phyloP scores from a whole-genome alignment of 176 grass and related monocot genomes.

The Musa schizocarpa region DNA sequence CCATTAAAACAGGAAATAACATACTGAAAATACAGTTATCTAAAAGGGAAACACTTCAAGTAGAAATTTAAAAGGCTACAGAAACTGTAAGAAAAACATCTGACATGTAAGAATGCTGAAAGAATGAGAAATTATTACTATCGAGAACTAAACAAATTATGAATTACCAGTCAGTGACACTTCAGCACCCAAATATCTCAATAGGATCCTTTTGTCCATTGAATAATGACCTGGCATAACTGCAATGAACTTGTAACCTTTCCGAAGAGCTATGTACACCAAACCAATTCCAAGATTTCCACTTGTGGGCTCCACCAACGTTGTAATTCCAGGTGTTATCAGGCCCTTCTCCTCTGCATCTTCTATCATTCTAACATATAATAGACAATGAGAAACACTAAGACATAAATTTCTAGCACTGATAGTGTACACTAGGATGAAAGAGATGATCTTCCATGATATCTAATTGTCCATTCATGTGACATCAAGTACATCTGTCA shows the following conservation, averaged over 20 bases:
- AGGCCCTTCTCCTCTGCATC: conserved; percentile 79
- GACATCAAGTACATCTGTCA: no score
- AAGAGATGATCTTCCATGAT: neutral
- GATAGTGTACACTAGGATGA: neutral
- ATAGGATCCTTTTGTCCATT: conserved; percentile 62
- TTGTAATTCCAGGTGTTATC: conserved; percentile 53
- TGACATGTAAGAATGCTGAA: neutral
- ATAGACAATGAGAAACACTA: neutral
- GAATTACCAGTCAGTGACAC: conserved; percentile 48
- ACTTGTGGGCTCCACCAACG: conserved; percentile 57
- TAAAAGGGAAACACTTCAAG: neutral
- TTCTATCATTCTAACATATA: conserved; percentile 55
- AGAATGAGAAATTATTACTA: neutral
- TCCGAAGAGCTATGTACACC: conserved; percentile 34
- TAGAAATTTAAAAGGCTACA: neutral
- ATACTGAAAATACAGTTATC: neutral
- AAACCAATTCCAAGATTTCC: conserved; percentile 69
- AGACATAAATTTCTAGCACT: neutral
- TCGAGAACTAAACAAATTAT: neutral
- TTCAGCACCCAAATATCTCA: conserved; percentile 61
- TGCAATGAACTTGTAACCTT: conserved; percentile 60
- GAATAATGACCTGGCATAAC: conserved; percentile 63
- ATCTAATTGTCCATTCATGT: no score
- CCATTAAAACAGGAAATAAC: no score
- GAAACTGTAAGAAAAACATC: neutral